These are phyloP conservation scores for Leccinum ochraceum DNA, from an alignment of 768 basidiomycete genomes.

Conservation along the genomic window DNA sequence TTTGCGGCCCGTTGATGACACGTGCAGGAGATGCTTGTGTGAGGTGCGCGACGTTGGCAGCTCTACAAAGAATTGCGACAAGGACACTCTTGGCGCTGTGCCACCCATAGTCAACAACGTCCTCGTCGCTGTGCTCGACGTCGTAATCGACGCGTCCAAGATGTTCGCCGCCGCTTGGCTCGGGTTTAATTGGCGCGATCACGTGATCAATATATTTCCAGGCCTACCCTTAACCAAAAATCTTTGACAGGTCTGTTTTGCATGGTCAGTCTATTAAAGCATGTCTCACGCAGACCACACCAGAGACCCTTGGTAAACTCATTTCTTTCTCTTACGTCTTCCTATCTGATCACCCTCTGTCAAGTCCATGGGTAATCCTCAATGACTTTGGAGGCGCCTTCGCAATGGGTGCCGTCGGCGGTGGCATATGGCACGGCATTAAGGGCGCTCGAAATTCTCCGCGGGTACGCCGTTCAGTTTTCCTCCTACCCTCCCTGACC, in stretches of 20 bases:
- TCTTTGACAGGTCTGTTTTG: constrained; percentile 5
- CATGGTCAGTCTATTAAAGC: constrained; percentile 4
- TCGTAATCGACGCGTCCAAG: constrained; percentile 23
- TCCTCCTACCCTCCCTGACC: background rate
- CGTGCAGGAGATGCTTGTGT: constrained; percentile 25
- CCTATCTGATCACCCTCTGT: background rate
- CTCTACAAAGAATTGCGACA: constrained; percentile 48
- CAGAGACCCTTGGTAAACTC: constrained; percentile 79
- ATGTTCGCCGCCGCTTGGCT: constrained; percentile 11
- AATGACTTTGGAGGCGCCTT: constrained; percentile 98
- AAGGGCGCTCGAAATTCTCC: constrained; percentile 98
- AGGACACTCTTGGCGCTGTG: constrained; percentile 31
- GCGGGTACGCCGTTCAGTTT: constrained; percentile 54
- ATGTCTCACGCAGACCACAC: constrained; percentile 95
- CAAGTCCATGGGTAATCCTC: constrained; percentile 96
- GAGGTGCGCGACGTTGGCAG: constrained; percentile 43
- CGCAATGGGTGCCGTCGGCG: constrained; percentile 97
- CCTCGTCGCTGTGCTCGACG: constrained; percentile 10
- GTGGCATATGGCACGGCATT: constrained; percentile 98
- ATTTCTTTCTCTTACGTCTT: no score
- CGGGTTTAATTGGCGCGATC: constrained; percentile 29
- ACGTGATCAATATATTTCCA: constrained; percentile 23
- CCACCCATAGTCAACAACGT: constrained; percentile 20
- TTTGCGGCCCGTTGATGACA: constrained; percentile 41
- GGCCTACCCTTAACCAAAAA: constrained; percentile 35